phyloP scores from a whole-genome alignment of 495 filamentous ascomycete genomes.

The Penicillium coprophilum region DNA sequence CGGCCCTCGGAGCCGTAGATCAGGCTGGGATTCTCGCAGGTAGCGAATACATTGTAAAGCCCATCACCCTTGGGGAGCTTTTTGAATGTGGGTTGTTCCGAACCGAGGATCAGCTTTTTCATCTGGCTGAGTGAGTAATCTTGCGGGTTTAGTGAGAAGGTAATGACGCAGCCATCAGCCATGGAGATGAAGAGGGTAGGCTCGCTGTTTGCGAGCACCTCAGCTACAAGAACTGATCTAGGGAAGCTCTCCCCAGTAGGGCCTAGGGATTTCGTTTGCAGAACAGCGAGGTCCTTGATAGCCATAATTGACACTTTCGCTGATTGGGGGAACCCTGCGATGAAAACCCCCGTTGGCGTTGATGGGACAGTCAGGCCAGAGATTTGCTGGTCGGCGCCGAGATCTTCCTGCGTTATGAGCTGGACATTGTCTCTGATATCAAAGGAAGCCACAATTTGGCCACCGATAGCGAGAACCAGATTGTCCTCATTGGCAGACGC shows the following conservation, averaged over 20 bases:
- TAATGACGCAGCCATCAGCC: conserved; percentile 90
- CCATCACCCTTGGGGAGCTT: conserved; percentile 63
- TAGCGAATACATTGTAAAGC: conserved; percentile 83
- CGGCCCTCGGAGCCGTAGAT: conserved; percentile 87
- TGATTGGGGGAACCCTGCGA: conserved; percentile 82
- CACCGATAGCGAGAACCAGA: conserved; percentile 72
- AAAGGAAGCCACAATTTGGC: conserved; percentile 64
- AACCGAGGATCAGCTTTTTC: conserved; percentile 83
- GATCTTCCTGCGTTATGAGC: conserved; percentile 55
- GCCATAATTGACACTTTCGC: conserved; percentile 70
- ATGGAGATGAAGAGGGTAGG: conserved; percentile 89
- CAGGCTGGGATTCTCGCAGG: conserved; percentile 88
- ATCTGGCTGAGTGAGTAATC: conserved; percentile 63
- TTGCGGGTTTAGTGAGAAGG: conserved; percentile 66
- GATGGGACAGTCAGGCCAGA: conserved; percentile 73
- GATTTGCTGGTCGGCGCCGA: conserved; percentile 68
- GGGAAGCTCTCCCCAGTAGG: conserved; percentile 69
- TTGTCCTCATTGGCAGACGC: conserved; percentile 69
- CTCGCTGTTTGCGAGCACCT: conserved; percentile 60
- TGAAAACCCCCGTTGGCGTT: conserved; percentile 52
- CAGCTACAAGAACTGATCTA: conserved; percentile 73
- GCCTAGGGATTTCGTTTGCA: conserved; percentile 60
- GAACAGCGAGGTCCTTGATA: conserved; percentile 58
- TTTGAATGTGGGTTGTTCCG: conserved; percentile 77
- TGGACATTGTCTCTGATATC: conserved; percentile 58